Percentiles rank a stretch among this genome's conserved stretches.
These are phyloP conservation scores for Stropharia rugosoannulata DNA, from an alignment of 768 basidiomycete genomes.

Conservation along the genomic window DNA sequence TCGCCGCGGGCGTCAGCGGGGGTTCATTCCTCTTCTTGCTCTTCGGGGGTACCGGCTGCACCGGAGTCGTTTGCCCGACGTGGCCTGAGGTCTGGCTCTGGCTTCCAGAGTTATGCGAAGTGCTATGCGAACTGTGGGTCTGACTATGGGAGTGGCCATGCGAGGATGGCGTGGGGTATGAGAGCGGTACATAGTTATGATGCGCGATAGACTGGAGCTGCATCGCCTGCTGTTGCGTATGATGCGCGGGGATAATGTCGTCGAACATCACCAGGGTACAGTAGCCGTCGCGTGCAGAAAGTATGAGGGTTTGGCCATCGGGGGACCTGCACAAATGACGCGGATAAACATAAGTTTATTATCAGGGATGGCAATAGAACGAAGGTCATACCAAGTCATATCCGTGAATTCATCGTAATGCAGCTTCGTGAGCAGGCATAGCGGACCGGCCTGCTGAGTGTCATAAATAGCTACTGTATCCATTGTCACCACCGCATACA, in stretches of 20 bases:
- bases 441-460: slow-evolving; percentile 91
- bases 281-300: slow-evolving; percentile 94
- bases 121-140: background rate
- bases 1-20: slow-evolving; percentile 48
- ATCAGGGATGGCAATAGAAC: background rate
- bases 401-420: slow-evolving; percentile 99
- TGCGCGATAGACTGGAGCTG: slow-evolving; percentile 92
- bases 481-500: slow-evolving; percentile 95
- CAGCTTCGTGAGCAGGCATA: slow-evolving; percentile 88
- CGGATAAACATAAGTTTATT: slow-evolving; percentile 2
- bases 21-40: slow-evolving; percentile 42
- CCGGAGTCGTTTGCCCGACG: background rate
- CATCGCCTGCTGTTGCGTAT: slow-evolving; percentile 88
- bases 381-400: slow-evolving; percentile 76
- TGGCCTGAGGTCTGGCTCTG: background rate
- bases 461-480: slow-evolving; percentile 95
- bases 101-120: background rate
- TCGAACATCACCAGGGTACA: slow-evolving; percentile 95
- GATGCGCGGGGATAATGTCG: slow-evolving; percentile 85
- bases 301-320: slow-evolving; percentile 89
- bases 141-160: slow-evolving; percentile 34
- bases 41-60: slow-evolving; percentile 11
- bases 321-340: slow-evolving; percentile 67
- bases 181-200: slow-evolving; percentile 70
- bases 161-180: slow-evolving; percentile 30